phyloP scores from a whole-genome alignment of 2,329 filamentous ascomycete species.

The Mariannaea sp. region DNA sequence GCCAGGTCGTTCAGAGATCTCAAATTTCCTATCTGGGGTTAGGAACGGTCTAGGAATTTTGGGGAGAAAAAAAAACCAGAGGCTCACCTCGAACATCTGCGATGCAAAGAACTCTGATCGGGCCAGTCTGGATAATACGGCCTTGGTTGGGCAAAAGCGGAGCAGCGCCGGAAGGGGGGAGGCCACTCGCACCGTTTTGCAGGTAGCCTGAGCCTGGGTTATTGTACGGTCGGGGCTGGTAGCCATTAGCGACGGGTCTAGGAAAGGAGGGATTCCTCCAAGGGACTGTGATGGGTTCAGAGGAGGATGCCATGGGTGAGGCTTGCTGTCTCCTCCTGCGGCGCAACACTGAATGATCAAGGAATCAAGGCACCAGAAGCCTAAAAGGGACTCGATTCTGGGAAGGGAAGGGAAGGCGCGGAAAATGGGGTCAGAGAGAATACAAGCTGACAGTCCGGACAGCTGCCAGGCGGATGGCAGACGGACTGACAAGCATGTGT shows the following conservation, averaged over 20 bases:
- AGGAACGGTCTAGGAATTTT: conserved; percentile 16
- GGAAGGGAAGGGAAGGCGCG: neutral
- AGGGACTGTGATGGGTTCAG: neutral
- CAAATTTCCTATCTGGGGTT: conserved; percentile 74
- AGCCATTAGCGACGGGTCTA: conserved; percentile 31
- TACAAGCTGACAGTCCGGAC: conserved; percentile 6
- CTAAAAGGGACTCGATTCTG: neutral
- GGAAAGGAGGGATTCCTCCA: conserved; percentile 1
- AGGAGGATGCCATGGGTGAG: conserved; percentile 14
- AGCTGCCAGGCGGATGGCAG: conserved; percentile 15
- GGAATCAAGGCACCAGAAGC: conserved; percentile 1
- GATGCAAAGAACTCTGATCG: conserved; percentile 70
- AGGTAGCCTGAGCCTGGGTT: conserved; percentile 63
- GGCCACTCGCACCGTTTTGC: conserved; percentile 63
- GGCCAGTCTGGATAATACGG: conserved; percentile 67
- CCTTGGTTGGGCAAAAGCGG: conserved; percentile 71
- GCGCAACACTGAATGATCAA: conserved; percentile 9
- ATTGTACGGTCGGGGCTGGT: conserved; percentile 52
- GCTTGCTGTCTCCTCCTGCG: conserved; percentile 10
- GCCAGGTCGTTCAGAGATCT: conserved; percentile 95
- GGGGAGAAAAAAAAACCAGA: neutral
- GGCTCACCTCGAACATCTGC: conserved; percentile 71
- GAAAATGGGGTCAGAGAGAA: neutral
- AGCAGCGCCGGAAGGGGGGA: conserved; percentile 62
- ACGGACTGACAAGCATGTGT: conserved; percentile 8